Conservation (phyloP, 768 basidiomycete species). For the Russula griseocarnosa region DNA sequence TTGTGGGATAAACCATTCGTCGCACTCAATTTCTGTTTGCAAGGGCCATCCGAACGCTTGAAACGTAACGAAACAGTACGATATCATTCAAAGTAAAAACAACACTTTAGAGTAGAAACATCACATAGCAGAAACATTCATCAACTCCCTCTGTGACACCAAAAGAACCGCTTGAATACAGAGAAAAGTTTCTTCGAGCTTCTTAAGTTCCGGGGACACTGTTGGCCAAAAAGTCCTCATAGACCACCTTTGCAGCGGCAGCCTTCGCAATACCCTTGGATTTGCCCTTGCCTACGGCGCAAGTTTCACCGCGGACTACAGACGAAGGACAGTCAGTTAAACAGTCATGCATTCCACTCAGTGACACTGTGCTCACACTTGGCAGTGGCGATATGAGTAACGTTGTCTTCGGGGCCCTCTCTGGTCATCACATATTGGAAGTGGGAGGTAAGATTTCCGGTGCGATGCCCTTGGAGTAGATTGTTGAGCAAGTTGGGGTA, state of each 20-base stretch:
- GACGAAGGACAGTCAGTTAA: not conserved
- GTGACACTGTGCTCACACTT: not conserved
- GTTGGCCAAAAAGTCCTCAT: not conserved
- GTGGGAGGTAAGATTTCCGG: not conserved
- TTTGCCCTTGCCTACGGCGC: slow-evolving; percentile 2
- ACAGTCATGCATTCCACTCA: not conserved
- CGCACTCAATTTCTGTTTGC: not conserved
- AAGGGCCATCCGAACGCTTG: not conserved
- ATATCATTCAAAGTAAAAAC: not conserved
- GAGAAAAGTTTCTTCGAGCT: not conserved
- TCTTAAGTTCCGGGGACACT: not conserved
- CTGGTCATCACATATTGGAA: not conserved
- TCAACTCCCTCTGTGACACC: not conserved
- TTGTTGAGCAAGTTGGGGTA: slow-evolving; percentile 5
- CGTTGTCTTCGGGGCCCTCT: not conserved
- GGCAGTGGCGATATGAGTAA: not conserved
- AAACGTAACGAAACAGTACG: not conserved
- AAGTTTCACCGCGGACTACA: not conserved
- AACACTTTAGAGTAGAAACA: not conserved
- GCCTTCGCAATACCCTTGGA: slow-evolving; percentile 1
- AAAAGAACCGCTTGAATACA: not conserved
- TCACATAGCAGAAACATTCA: not conserved
- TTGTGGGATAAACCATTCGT: not conserved
- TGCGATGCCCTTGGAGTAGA: not conserved
- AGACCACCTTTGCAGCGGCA: not conserved